phyloP scores from a whole-genome alignment of 352 stramenopile genomes.

The Blastocystis hominis region DNA sequence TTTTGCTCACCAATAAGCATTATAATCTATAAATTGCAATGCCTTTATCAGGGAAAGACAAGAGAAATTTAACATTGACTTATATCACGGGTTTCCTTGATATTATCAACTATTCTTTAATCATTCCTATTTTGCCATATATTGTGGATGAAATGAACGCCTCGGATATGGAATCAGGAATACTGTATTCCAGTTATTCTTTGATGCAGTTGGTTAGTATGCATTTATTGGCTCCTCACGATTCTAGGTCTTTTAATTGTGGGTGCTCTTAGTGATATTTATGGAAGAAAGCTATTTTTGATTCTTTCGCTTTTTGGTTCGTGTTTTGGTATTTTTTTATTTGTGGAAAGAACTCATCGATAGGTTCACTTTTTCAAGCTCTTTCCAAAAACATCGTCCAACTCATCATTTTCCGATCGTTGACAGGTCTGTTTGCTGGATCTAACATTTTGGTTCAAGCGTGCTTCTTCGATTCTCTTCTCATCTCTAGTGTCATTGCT shows the following conservation, averaged over 20 bases:
- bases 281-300: constrained; percentile 53
- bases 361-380: constrained; percentile 50
- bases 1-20: not conserved
- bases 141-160: constrained; percentile 40
- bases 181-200: constrained; percentile 6
- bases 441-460: constrained; percentile 33
- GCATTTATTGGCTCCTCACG: not conserved
- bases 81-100: constrained; percentile 39
- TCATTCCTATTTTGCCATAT: constrained; percentile 43
- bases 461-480: not conserved
- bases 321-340: not conserved
- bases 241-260: constrained; percentile 44
- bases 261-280: constrained; percentile 45
- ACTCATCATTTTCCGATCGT: constrained; percentile 13
- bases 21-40: not conserved
- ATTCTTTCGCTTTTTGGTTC: constrained; percentile 52
- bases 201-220: constrained; percentile 7
- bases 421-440: constrained; percentile 49
- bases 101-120: constrained; percentile 19
- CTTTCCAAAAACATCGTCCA: not conserved
- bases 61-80: not conserved
- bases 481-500: constrained; percentile 35
- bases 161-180: not conserved
- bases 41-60: not conserved
- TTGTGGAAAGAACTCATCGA: not conserved